Evolutionary conservation across 2,329 filamentous ascomycete species (phyloP).

Genomic region (Huntiella moniliformis): DNA sequence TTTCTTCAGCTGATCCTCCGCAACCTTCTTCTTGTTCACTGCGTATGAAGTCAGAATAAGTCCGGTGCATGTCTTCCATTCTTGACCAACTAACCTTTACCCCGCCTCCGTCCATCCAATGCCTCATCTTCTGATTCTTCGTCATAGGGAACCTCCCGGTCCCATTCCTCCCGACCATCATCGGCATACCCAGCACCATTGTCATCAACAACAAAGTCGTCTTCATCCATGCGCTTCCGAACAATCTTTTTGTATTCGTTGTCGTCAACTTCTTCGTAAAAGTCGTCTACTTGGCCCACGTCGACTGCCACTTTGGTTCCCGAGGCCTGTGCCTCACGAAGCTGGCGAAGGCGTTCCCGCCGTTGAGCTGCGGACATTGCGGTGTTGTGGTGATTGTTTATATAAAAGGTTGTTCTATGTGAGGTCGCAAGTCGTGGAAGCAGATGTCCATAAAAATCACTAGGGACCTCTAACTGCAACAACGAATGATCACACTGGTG

Average conservation of each 20-base stretch:
- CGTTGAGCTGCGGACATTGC: slow-evolving; percentile 25
- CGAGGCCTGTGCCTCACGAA: slow-evolving; percentile 64
- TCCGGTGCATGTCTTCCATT: not conserved
- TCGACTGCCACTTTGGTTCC: slow-evolving; percentile 87
- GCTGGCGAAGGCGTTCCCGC: slow-evolving; percentile 49
- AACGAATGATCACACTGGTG: too few relatives aligned
- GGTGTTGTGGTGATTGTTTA: not conserved
- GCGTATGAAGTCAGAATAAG: not conserved
- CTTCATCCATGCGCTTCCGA: slow-evolving; percentile 67
- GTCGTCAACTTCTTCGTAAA: slow-evolving; percentile 95
- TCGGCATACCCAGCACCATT: slow-evolving; percentile 94
- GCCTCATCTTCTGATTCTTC: slow-evolving; percentile 46
- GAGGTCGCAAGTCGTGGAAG: too few relatives aligned
- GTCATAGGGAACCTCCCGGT: slow-evolving; percentile 46
- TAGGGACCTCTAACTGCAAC: not conserved
- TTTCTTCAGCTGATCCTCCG: slow-evolving; percentile 68
- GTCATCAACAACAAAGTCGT: slow-evolving; percentile 97
- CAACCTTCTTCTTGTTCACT: slow-evolving; percentile 65
- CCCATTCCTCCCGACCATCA: slow-evolving; percentile 90
- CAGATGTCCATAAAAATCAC: too few relatives aligned
- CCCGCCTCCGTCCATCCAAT: slow-evolving; percentile 31
- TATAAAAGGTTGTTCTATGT: too few relatives aligned
- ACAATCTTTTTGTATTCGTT: slow-evolving; percentile 96
- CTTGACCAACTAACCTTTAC: slow-evolving; percentile 14
- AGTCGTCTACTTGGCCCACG: slow-evolving; percentile 60